phyloP scores from a whole-genome alignment of 169 alveolate genomes.

The Plasmodium knowlesi region DNA sequence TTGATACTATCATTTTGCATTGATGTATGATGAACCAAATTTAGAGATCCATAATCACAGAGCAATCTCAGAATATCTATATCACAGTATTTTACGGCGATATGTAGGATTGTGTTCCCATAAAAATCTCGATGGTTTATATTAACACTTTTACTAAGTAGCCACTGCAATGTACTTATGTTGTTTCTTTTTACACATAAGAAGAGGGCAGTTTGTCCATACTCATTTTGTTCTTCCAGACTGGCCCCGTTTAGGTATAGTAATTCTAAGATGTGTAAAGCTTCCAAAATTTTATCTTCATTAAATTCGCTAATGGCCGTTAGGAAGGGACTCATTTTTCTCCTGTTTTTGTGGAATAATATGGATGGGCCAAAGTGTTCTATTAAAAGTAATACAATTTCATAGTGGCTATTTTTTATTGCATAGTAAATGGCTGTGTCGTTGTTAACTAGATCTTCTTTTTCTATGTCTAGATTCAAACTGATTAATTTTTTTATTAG shows the following conservation, averaged over 20 bases:
- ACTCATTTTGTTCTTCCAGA: slow-evolving; percentile 90
- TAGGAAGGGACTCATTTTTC: slow-evolving; percentile 85
- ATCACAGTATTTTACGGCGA: slow-evolving; percentile 80
- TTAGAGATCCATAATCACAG: slow-evolving; percentile 71
- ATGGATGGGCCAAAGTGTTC: slow-evolving; percentile 82
- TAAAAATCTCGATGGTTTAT: slow-evolving; percentile 86
- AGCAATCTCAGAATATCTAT: slow-evolving; percentile 70
- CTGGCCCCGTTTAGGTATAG: slow-evolving; percentile 90
- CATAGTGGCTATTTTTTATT: slow-evolving; percentile 83
- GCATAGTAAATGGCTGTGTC: slow-evolving; percentile 86
- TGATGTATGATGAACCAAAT: slow-evolving; percentile 36
- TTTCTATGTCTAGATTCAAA: slow-evolving; percentile 80
- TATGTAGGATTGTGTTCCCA: slow-evolving; percentile 83
- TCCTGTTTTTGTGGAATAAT: slow-evolving; percentile 81
- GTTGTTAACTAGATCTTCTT: slow-evolving; percentile 83
- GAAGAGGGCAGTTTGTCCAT: slow-evolving; percentile 91
- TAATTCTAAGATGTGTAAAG: slow-evolving; percentile 88
- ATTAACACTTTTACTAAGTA: slow-evolving; percentile 88
- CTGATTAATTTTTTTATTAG: slow-evolving; percentile 78
- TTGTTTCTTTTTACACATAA: slow-evolving; percentile 90
- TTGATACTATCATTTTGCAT: slow-evolving; percentile 66
- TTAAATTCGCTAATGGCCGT: slow-evolving; percentile 89
- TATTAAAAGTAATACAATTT: slow-evolving; percentile 78
- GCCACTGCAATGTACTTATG: slow-evolving; percentile 89
- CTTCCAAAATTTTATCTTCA: slow-evolving; percentile 85